Percentiles rank a stretch among this genome's conserved stretches.
These are phyloP conservation scores for Xerocomus spinulosus DNA, from an alignment of 768 basidiomycete genomes.

Conservation along the genomic window DNA sequence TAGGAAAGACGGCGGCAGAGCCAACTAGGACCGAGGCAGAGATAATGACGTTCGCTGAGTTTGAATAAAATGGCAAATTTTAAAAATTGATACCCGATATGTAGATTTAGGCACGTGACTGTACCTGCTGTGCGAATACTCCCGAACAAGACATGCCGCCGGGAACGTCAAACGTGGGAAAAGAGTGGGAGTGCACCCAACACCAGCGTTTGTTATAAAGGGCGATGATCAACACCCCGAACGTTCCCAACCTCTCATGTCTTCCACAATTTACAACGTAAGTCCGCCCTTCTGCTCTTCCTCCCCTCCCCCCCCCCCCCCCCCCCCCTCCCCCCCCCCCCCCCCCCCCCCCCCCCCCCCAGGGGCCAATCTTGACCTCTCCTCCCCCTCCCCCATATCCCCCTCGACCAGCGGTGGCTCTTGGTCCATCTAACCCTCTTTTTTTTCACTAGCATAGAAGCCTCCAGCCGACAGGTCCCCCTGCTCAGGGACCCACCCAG, in stretches of 20 bases:
- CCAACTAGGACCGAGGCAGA: background rate
- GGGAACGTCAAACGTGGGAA: slow-evolving; percentile 35
- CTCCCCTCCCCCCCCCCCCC: background rate
- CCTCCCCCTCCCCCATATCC: background rate
- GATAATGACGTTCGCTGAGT: slow-evolving; percentile 22
- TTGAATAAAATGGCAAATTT: slow-evolving; percentile 9
- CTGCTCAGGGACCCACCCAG: slow-evolving; percentile 37
- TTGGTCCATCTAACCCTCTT: slow-evolving; percentile 15
- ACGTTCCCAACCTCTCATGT: slow-evolving; percentile 37
- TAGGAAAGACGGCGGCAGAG: slow-evolving; percentile 8
- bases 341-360: background rate
- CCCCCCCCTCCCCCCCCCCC: background rate
- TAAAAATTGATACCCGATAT: slow-evolving; percentile 17
- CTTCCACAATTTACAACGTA: slow-evolving; percentile 37
- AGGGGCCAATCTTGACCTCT: too few species aligned
- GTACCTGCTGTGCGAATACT: slow-evolving; percentile 23
- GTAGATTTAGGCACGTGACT: slow-evolving; percentile 23
- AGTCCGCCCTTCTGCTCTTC: slow-evolving; percentile 13
- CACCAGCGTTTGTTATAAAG: slow-evolving; percentile 34
- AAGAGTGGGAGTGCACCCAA: slow-evolving; percentile 31
- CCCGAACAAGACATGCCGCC: slow-evolving; percentile 31
- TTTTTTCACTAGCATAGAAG: slow-evolving; percentile 41
- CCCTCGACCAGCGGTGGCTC: background rate
- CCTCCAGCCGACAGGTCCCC: slow-evolving; percentile 50
- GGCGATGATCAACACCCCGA: slow-evolving; percentile 37